Evolutionary conservation across 2,329 filamentous ascomycete genomes (phyloP), one percentile per base, ranked within the genome.

Genomic region (Scytalidium lignicola): DNA sequence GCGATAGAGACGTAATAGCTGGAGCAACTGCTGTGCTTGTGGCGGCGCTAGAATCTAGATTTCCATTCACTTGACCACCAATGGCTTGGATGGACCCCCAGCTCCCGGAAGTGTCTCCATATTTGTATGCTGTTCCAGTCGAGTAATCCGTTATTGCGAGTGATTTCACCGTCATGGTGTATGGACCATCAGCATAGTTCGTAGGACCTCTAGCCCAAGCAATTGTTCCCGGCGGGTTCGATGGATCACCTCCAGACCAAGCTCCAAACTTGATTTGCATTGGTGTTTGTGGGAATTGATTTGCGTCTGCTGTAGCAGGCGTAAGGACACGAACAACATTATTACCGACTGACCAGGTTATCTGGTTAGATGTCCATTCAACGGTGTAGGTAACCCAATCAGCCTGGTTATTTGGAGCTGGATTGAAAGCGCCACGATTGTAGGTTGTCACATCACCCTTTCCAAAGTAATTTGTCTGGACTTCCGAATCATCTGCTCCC

Each of bases 401-500:
- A 44, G 74, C 74, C 66, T 96, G 90, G 55, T 86, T 93, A 60
- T 78, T 70, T 54, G 74, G 56, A 62, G 83, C 73, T 3, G 80
- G 70, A 67, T 95, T 88, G 66, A 89, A 91, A 51, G 87, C 84
- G 54, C 89, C 91, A 49, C 93, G 86, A 70, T 95, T 90, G 74
- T 92, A 95, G n/a, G 79, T 79, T 23, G 79, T 85, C 0, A 89
- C 91, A 58, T 88, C 78, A 47, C 92, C 93, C 70, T 97, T 96
- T 67, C 90, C 90, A 60, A 99, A 99, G 72, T 95, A 99, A 71
- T 99, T 99, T 59, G 84, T 87, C 70, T 99, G 93, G n/a, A 96
- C 88, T 67, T 95, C 77, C 50, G 74, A 73, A 55, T 78, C 70
- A 63, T 88, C 80, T 48, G 85, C 82, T 50, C 93, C 93, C 20